phyloP scores from a whole-genome alignment of 495 filamentous ascomycete genomes.

The Tirmania nivea region DNA sequence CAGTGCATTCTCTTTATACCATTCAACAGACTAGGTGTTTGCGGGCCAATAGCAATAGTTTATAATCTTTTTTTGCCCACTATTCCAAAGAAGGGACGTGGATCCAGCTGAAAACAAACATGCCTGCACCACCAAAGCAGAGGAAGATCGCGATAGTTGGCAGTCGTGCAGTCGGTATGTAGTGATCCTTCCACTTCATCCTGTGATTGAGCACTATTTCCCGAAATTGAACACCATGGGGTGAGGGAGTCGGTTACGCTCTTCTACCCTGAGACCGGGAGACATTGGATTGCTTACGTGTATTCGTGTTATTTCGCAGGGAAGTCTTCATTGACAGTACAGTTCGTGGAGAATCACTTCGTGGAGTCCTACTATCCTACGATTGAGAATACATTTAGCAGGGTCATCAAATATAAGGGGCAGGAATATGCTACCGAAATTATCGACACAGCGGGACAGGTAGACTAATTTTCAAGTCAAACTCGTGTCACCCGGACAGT shows the following conservation, averaged over 20 bases:
- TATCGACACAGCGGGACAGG: constrained; percentile 94
- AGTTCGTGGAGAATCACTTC: constrained; percentile 94
- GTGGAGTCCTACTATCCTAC: constrained; percentile 98
- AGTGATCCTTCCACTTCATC: too few relatives aligned
- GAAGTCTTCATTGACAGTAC: constrained; percentile 93
- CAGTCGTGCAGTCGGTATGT: constrained; percentile 85
- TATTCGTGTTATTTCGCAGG: constrained; percentile 29
- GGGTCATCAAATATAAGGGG: constrained; percentile 71
- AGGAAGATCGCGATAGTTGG: constrained; percentile 96
- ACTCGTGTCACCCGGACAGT: background rate
- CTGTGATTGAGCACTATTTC: too few relatives aligned
- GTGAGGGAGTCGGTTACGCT: too few relatives aligned
- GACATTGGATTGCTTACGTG: background rate
- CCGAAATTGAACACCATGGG: too few relatives aligned
- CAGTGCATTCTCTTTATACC: too few relatives aligned
- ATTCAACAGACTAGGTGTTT: too few relatives aligned
- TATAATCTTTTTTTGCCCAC: too few relatives aligned
- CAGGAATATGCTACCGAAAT: constrained; percentile 95
- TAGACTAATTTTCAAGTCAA: constrained; percentile 20
- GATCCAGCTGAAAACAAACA: constrained; percentile 21
- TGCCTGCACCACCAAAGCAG: constrained; percentile 76
- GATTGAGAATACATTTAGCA: constrained; percentile 96
- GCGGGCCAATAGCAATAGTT: too few relatives aligned
- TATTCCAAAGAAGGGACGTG: too few relatives aligned
- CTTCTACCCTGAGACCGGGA: too few relatives aligned